These are phyloP conservation scores for Rhizopogon rudus DNA, from an alignment of 768 basidiomycete genomes.

Conservation along the genomic window DNA sequence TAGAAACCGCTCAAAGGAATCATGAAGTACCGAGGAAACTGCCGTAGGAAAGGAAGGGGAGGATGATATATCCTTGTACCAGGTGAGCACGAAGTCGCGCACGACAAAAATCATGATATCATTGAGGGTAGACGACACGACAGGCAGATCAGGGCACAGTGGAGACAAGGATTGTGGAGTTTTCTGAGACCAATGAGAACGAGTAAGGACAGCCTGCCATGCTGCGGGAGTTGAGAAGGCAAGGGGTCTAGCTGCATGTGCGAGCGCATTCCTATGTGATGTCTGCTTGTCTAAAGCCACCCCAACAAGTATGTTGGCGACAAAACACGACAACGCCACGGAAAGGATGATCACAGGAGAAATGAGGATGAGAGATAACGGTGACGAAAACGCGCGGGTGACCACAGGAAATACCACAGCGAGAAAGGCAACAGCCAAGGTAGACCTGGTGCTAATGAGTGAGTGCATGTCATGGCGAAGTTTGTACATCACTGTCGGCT, in stretches of 20 bases:
- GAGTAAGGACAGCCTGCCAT: conserved; percentile 86
- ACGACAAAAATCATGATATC: conserved; percentile 78
- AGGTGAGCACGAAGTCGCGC: conserved; percentile 82
- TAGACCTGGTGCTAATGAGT: conserved; percentile 43
- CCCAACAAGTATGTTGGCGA: conserved; percentile 50
- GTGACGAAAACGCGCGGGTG: conserved; percentile 58
- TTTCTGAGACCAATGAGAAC: conserved; percentile 86
- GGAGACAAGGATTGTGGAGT: conserved; percentile 64
- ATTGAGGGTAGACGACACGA: conserved; percentile 69
- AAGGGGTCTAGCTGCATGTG: conserved; percentile 63
- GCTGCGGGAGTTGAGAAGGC: conserved; percentile 91
- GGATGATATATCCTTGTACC: conserved; percentile 85
- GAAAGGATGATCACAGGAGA: conserved; percentile 53
- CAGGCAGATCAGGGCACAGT: conserved; percentile 57
- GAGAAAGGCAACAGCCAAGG: conserved; percentile 51
- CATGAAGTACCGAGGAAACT: conserved; percentile 71
- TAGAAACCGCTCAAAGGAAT: conserved; percentile 54
- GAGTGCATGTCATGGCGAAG: conserved; percentile 26
- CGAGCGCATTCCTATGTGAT: conserved; percentile 32
- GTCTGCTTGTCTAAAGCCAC: conserved; percentile 50
- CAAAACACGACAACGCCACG: conserved; percentile 45
- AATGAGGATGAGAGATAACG: conserved; percentile 57
- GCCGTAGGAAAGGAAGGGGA: conserved; percentile 87
- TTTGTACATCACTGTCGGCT: not conserved
- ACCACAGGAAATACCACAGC: conserved; percentile 53